Conservation (phyloP, 805 yeast species). For the Myxozyma geophila region DNA sequence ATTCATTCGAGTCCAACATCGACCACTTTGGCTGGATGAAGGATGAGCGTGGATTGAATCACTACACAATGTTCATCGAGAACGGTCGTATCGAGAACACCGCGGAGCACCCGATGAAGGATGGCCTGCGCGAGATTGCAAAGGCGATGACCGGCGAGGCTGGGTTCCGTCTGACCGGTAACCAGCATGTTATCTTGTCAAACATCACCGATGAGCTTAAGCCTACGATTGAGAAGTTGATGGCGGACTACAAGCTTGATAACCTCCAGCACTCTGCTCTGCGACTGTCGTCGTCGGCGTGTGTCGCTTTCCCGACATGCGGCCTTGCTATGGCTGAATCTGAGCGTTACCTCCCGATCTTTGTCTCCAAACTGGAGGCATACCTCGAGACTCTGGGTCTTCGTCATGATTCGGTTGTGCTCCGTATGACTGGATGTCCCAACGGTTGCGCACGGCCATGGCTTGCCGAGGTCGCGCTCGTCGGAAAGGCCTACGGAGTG, state of each 20-base stretch:
- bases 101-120: conserved; percentile 84
- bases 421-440: conserved; percentile 99
- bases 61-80: conserved; percentile 92
- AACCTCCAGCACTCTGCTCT: conserved; percentile 81
- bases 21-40: conserved; percentile 90
- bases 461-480: conserved; percentile 94
- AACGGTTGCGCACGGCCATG: conserved; percentile 99
- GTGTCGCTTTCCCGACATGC: conserved; percentile 98
- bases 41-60: conserved; percentile 67
- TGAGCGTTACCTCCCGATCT: conserved; percentile 84
- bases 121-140: conserved; percentile 83
- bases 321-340: conserved; percentile 99
- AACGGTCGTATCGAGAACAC: conserved; percentile 96
- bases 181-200: conserved; percentile 85
- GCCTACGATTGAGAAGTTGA: conserved; percentile 61
- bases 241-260: conserved; percentile 78
- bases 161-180: conserved; percentile 92
- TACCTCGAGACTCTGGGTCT: conserved; percentile 89
- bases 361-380: conserved; percentile 80
- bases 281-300: conserved; percentile 89
- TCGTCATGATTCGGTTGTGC: conserved; percentile 89
- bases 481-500: conserved; percentile 93
- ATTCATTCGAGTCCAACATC: conserved; percentile 80
- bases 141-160: conserved; percentile 69
- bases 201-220: conserved; percentile 72